A percentile compares a stretch with the other conserved stretches of the same genome.
Conservation (phyloP, 176 grass and related monocot species). For the Eragrostis curvula region DNA sequence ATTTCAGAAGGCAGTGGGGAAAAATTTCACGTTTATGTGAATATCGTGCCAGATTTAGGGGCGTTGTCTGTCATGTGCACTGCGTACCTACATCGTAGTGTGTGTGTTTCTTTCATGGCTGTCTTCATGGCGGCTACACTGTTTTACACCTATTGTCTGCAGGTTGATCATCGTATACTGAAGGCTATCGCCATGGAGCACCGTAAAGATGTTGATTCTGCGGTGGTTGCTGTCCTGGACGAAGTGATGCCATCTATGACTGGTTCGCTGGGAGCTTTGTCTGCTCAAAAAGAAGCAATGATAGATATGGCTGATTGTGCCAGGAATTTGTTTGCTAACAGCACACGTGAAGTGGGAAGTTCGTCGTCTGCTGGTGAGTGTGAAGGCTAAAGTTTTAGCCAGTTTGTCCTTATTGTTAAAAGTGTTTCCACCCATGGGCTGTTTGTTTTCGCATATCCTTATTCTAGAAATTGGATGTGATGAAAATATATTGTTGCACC, state of each 20-base stretch:
- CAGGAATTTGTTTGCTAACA: conserved; percentile 16
- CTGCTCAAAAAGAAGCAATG: background rate
- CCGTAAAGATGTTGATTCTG: conserved; percentile 45
- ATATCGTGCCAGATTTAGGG: background rate
- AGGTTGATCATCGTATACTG: conserved; percentile 73
- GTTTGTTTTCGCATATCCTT: background rate
- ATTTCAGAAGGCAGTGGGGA: background rate
- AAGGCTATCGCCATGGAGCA: conserved; percentile 62
- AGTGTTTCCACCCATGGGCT: background rate
- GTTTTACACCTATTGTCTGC: conserved; percentile 6
- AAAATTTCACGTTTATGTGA: background rate
- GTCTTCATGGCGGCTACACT: background rate
- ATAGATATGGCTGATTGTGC: background rate
- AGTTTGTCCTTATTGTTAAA: background rate
- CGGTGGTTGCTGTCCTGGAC: conserved; percentile 49
- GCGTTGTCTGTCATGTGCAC: background rate
- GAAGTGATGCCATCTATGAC: conserved; percentile 47
- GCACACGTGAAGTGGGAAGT: conserved; percentile 10
- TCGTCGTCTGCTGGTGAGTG: conserved; percentile 49
- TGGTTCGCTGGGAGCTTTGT: background rate
- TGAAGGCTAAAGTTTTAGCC: background rate
- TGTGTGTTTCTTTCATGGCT: no score
- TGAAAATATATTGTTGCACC: background rate
- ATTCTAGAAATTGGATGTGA: conserved; percentile 1
- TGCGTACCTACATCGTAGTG: background rate